phyloP scores from a whole-genome alignment of 139 green algal species.

The Tetradesmus lagerheimii region DNA sequence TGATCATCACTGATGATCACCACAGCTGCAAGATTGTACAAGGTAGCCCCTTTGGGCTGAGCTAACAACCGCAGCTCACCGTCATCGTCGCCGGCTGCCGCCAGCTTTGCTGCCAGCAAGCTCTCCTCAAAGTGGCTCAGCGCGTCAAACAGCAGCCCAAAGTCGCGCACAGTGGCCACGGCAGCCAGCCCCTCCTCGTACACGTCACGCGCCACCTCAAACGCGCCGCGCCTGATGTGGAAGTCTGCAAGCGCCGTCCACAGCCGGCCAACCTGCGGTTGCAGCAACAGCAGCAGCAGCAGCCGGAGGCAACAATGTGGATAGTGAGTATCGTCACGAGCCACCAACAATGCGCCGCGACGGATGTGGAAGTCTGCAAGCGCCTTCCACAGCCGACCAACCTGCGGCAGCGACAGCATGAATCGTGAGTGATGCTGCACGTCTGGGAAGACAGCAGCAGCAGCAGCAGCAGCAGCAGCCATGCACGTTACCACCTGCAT shows the following conservation, averaged over 20 bases:
- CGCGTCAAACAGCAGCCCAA: conserved; percentile 98
- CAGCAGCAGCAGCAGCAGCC: neutral
- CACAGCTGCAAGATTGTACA: no score
- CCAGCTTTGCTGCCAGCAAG: conserved; percentile 88
- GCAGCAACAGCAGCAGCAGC: neutral
- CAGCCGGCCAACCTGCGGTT: conserved; percentile 88
- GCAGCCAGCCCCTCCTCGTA: conserved; percentile 96
- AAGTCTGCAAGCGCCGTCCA: conserved; percentile 98
- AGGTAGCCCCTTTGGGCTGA: no score
- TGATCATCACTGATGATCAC: no score
- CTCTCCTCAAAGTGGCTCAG: conserved; percentile 95
- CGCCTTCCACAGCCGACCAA: conserved; percentile 94
- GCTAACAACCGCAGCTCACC: neutral
- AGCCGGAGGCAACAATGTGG: no score
- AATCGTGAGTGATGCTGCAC: no score
- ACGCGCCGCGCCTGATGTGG: conserved; percentile 95
- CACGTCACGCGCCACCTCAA: conserved; percentile 97
- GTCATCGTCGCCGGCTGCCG: conserved; percentile 60
- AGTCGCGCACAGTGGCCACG: conserved; percentile 93
- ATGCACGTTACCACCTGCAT: no score
- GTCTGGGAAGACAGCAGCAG: no score
- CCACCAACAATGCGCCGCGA: conserved; percentile 92
- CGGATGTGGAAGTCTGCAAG: conserved; percentile 99
- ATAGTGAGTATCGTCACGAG: conserved; percentile 90
- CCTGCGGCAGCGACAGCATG: conserved; percentile 50